A percentile compares a stretch with the other conserved stretches of the same genome.
These are phyloP conservation scores for Artemisia annua DNA, from an alignment of 129 eudicot genomes.

Conservation along the genomic window DNA sequence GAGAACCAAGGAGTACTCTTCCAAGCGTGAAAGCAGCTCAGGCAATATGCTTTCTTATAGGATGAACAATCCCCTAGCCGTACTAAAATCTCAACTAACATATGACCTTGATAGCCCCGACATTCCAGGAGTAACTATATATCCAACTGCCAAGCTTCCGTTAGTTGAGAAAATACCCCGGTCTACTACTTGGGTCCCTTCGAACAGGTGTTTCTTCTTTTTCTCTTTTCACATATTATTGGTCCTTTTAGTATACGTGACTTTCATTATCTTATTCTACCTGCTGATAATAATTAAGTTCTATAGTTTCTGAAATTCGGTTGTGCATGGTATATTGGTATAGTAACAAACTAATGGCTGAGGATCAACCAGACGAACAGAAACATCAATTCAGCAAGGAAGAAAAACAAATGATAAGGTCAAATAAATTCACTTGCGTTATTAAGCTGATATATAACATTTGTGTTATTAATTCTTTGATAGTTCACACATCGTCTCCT, in stretches of 20 bases:
- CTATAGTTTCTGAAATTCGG: conserved; percentile 21
- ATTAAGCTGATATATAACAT: neutral
- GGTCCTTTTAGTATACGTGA: neutral
- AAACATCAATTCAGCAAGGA: conserved; percentile 67
- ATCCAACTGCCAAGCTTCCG: conserved; percentile 45
- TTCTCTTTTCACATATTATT: neutral
- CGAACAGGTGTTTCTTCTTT: conserved; percentile 40
- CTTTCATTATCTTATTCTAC: neutral
- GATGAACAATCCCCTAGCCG: conserved; percentile 24
- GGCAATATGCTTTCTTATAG: conserved; percentile 47
- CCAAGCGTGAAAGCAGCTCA: conserved; percentile 11
- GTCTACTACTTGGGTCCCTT: conserved; percentile 65
- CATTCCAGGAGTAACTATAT: no score
- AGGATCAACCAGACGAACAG: conserved; percentile 60
- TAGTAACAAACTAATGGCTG: conserved; percentile 80
- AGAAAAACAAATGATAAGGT: conserved; percentile 66
- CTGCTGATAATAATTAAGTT: no score
- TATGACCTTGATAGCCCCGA: no score
- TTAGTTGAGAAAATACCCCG: conserved; percentile 54
- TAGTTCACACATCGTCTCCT: neutral
- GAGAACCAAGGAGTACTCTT: no score
- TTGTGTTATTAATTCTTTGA: neutral
- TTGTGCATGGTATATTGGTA: conserved; percentile 29
- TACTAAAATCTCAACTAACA: no score
- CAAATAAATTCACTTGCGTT: conserved; percentile 24